Evolutionary conservation across 495 filamentous ascomycete species (phyloP).

Genomic region (Aspergillus mulundensis): DNA sequence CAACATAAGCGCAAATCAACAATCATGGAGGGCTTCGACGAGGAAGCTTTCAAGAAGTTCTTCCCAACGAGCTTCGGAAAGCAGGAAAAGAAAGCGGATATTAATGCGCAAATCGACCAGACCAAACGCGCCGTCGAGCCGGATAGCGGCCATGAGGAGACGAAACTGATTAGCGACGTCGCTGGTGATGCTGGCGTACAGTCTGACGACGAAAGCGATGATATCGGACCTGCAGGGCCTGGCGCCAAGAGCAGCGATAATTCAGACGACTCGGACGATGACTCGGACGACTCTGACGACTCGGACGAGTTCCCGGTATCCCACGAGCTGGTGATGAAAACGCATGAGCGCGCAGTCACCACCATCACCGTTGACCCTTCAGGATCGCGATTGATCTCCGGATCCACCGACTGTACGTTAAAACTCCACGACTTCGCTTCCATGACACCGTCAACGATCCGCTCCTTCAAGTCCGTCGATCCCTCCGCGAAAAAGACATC

Average conservation of each 20-base stretch:
- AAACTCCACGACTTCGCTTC: conserved; percentile 94
- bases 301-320: conserved; percentile 91
- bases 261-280: conserved; percentile 44
- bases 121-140: conserved; percentile 55
- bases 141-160: conserved; percentile 19
- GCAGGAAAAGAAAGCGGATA: conserved; percentile 65
- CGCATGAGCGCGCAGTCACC: conserved; percentile 86
- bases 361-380: conserved; percentile 78
- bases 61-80: conserved; percentile 86
- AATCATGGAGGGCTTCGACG: conserved; percentile 62
- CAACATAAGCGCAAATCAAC: neutral
- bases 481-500: conserved; percentile 73
- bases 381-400: conserved; percentile 78
- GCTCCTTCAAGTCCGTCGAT: conserved; percentile 90
- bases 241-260: conserved; percentile 36
- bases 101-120: conserved; percentile 73
- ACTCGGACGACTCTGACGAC: conserved; percentile 54
- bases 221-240: neutral
- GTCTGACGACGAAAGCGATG: conserved; percentile 18
- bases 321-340: conserved; percentile 87
- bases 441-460: conserved; percentile 89
- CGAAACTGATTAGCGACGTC: conserved; percentile 17
- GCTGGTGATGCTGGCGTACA: conserved; percentile 10
- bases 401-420: conserved; percentile 83
- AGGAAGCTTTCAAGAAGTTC: conserved; percentile 79